Percentiles rank a stretch among this genome's conserved stretches.
Evolutionary conservation across 31 red algal genomes (phyloP).

Genomic region (Odonthalia washingtoniensis): DNA sequence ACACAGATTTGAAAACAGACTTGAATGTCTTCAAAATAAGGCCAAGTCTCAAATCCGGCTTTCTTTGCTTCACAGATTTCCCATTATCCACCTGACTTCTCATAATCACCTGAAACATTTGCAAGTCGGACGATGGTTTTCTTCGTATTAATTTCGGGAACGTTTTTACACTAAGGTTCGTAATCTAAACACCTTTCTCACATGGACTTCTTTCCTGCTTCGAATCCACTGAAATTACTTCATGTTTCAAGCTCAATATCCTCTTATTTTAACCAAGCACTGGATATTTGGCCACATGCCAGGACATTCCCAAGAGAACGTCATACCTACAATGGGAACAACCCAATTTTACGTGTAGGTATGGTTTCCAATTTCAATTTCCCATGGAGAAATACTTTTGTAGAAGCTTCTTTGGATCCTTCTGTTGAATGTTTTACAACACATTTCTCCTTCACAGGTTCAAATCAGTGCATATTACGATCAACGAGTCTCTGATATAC

Average conservation of each 20-base stretch:
- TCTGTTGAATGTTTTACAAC: conserved; percentile 22
- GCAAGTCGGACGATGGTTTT: background rate
- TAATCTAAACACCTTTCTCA: background rate
- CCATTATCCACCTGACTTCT: background rate
- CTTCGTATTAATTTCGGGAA: background rate
- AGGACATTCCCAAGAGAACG: background rate
- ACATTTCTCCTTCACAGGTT: background rate
- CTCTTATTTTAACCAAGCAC: background rate
- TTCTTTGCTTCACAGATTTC: background rate
- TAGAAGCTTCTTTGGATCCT: background rate
- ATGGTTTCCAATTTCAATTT: conserved; percentile 8
- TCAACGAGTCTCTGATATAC: background rate
- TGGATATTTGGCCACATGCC: conserved; percentile 16
- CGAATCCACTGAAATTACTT: background rate
- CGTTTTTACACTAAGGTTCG: conserved; percentile 11
- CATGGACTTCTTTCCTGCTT: background rate
- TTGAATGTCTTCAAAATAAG: background rate
- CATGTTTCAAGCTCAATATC: background rate
- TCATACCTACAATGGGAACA: background rate
- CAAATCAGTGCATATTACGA: background rate
- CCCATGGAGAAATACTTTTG: conserved; percentile 12
- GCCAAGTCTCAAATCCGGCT: background rate
- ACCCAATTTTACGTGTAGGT: conserved; percentile 12
- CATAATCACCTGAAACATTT: background rate
- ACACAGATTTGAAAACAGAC: background rate